A percentile compares a stretch with the other conserved stretches of the same genome.
phyloP scores from a whole-genome alignment of 1,139 yeast species.

The Sugiyamaella xylanicola region DNA sequence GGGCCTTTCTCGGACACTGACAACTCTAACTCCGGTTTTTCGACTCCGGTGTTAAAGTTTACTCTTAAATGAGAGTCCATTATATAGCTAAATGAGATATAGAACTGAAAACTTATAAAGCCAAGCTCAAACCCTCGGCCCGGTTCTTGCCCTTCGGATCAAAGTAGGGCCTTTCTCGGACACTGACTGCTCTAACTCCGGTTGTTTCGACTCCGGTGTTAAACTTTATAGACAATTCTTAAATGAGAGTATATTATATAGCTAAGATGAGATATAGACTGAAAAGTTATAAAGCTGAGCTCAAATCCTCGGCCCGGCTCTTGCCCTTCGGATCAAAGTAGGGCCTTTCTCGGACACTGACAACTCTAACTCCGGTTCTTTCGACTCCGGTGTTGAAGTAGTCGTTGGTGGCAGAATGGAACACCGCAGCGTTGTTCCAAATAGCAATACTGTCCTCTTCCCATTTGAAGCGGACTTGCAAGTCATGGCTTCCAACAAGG shows the following conservation, averaged over 20 bases:
- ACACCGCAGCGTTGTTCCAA: slow-evolving; percentile 42
- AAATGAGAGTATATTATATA: no score
- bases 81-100: background rate
- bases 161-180: no score
- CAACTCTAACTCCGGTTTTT: no score
- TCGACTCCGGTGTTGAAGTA: slow-evolving; percentile 13
- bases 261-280: background rate
- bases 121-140: no score
- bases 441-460: slow-evolving; percentile 57
- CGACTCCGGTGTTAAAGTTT: no score
- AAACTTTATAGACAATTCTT: no score
- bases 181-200: no score
- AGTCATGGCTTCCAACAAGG: slow-evolving; percentile 26
- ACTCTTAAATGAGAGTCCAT: no score
- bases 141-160: no score
- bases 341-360: slow-evolving; percentile 38
- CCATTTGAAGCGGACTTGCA: slow-evolving; percentile 54
- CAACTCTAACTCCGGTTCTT: slow-evolving; percentile 37
- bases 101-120: background rate
- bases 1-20: no score
- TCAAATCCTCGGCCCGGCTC: slow-evolving; percentile 12
- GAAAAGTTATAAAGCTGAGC: background rate
- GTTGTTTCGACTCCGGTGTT: no score
- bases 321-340: slow-evolving; percentile 24
- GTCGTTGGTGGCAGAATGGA: slow-evolving; percentile 36